Conservation (phyloP, 2,329 filamentous ascomycete genomes). For the Fusarium abutilonis region DNA sequence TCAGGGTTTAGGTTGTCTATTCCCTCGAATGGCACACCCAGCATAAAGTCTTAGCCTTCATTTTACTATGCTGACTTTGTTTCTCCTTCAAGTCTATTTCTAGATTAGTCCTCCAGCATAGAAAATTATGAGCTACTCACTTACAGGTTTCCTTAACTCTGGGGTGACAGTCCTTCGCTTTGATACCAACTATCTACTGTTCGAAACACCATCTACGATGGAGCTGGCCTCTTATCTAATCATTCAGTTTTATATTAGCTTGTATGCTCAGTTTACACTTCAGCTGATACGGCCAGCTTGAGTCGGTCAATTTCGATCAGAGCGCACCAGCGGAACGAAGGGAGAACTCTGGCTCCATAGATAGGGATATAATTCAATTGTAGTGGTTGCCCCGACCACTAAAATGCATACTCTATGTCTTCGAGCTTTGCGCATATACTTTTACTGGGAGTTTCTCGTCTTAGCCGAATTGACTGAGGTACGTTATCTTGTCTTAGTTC, state of each 20-base stretch:
- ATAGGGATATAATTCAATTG: too few species aligned
- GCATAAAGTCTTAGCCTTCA: too few species aligned
- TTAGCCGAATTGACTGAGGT: neutral
- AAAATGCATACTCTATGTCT: neutral
- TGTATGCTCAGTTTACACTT: neutral
- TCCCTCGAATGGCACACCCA: too few species aligned
- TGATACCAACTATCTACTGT: neutral
- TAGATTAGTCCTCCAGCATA: too few species aligned
- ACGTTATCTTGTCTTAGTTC: neutral
- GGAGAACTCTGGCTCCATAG: neutral
- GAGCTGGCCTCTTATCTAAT: neutral
- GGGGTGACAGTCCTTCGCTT: too few species aligned
- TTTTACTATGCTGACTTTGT: too few species aligned
- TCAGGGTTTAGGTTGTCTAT: too few species aligned
- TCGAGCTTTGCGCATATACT: neutral
- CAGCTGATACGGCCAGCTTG: neutral
- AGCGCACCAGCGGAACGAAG: conserved; percentile 12
- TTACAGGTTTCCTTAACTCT: too few species aligned
- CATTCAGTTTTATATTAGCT: neutral
- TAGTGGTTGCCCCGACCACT: neutral
- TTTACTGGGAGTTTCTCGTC: neutral
- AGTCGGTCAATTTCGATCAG: neutral
- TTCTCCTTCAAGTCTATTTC: too few species aligned
- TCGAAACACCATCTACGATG: conserved; percentile 14
- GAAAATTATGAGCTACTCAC: too few species aligned